A percentile compares a stretch with the other conserved stretches of the same genome.
These are phyloP conservation scores for Trichothecium roseum DNA, from an alignment of 2,329 filamentous ascomycete species.

Conservation along the genomic window DNA sequence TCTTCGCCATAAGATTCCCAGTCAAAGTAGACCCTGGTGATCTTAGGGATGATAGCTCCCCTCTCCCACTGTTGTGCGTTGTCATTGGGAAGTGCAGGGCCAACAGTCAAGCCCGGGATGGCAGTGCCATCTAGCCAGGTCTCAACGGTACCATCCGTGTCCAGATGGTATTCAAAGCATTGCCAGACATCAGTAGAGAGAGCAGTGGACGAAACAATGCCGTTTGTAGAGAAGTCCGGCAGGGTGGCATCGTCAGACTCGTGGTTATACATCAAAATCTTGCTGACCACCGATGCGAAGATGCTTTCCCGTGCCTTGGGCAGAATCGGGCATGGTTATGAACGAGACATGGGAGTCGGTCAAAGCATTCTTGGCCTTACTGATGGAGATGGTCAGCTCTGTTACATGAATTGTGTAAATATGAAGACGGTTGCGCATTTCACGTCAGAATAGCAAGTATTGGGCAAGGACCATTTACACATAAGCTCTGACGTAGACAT, in stretches of 20 bases:
- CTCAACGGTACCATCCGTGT: conserved; percentile 46
- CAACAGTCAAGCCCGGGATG: conserved; percentile 39
- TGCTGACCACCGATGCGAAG: conserved; percentile 51
- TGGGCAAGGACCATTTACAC: conserved; percentile 36
- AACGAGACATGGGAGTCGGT: conserved; percentile 50
- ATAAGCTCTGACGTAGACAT: conserved; percentile 45
- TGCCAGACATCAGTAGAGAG: conserved; percentile 42
- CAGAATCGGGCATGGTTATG: conserved; percentile 52
- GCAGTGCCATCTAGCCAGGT: conserved; percentile 47
- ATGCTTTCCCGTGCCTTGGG: conserved; percentile 45
- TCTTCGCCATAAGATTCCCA: conserved; percentile 54
- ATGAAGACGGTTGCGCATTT: too few species aligned
- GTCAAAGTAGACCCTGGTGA: conserved; percentile 48
- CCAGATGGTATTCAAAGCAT: conserved; percentile 52
- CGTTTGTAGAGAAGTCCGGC: conserved; percentile 48
- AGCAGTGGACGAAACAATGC: conserved; percentile 41
- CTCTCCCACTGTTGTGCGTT: conserved; percentile 44
- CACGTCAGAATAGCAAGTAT: too few species aligned
- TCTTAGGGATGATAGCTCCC: conserved; percentile 36
- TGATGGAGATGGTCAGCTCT: conserved; percentile 13
- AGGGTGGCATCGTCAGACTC: conserved; percentile 53
- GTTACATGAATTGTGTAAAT: not conserved
- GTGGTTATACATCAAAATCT: conserved; percentile 55
- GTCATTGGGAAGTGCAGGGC: conserved; percentile 33
- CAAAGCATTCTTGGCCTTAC: conserved; percentile 46